Percentiles rank a stretch among this genome's conserved stretches.
phyloP scores from a whole-genome alignment of 768 basidiomycete genomes.

The Agrocybe praecox region DNA sequence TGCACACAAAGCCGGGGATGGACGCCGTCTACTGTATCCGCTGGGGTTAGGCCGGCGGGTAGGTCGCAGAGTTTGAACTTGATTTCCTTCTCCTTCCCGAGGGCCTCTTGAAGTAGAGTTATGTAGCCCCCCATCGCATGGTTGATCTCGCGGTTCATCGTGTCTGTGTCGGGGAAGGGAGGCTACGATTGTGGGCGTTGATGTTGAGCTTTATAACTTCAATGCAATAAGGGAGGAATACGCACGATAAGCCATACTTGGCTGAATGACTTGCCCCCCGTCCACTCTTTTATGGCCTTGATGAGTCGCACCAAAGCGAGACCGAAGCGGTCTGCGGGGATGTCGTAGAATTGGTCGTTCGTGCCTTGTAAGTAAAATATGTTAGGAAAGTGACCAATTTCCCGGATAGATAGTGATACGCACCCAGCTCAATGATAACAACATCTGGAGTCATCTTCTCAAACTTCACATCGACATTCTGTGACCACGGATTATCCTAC shows the following conservation, averaged over 20 bases:
- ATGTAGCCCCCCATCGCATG: not conserved
- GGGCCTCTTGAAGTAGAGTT: not conserved
- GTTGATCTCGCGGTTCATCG: slow-evolving; percentile 1
- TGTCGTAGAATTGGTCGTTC: slow-evolving; percentile 11
- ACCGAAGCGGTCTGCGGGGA: slow-evolving; percentile 6
- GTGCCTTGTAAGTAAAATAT: not conserved
- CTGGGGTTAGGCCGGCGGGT: slow-evolving; percentile 8
- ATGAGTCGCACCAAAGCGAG: not conserved
- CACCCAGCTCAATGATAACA: slow-evolving; percentile 12
- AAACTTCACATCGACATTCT: not conserved
- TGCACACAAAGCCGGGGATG: slow-evolving; percentile 8
- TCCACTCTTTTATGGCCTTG: not conserved
- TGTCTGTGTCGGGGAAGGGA: slow-evolving; percentile 11
- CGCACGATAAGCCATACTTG: slow-evolving; percentile 14
- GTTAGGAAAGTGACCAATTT: not conserved
- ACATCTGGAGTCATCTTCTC: not conserved
- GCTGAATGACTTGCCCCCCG: not conserved
- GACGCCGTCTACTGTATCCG: slow-evolving; percentile 13
- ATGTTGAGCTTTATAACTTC: too few relatives aligned
- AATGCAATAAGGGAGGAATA: not conserved
- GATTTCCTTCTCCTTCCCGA: slow-evolving; percentile 1
- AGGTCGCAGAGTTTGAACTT: slow-evolving; percentile 7
- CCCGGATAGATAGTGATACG: not conserved
- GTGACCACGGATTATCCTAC: slow-evolving; percentile 7
- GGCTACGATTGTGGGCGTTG: too few relatives aligned